Base-by-base conservation (phyloP, 345 rosid species). In the Linum lewisii region DNA sequence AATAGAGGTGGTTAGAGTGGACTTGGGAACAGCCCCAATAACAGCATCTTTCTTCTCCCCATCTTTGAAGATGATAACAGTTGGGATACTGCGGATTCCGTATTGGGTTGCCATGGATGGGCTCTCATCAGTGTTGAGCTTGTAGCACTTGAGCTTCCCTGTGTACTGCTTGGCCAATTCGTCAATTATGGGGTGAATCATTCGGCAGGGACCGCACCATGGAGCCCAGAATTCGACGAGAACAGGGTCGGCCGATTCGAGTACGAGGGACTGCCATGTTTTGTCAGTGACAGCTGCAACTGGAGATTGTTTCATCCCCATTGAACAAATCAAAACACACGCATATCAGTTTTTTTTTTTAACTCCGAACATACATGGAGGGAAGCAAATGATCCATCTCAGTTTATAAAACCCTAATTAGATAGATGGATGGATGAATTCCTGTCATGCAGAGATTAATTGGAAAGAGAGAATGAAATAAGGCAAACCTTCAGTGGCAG, bases 211-310 rank as follows among this genome's bases (percentile, higher is more conserved):
- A 21, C 83, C 83, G 29, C 83, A 79, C 83, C 83, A 79, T 20
- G 83, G 83, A 47, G 83, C 83, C 83, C 83, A 79, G 63, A 79
- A 79, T 57, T 79, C 83, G 7, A 79, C 83, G 44, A 79, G 68
- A 13, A 79, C 78, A 4, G 83, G 74, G 23, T 51, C 21, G 13
- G 68, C 68, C 19, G 76, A 68, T 6, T 68, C 76, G 7, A 79
- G 72, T 21, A 79, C 76, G 6, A 63, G 64, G 1, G 78, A 60
- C 45, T 76, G 64, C 83, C 83, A 79, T 24, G 72, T 65, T 0
- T 61, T 60, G 36, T 73, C 83, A 49, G 68, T 66, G 23, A 76
- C 80, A 10, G 66, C 36, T 20, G 73, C 47, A 62, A 76, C 80
- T 76, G 72, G n/a, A n/a, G n/a, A n/a, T n/a, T n/a, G n/a, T n/a